A percentile compares a stretch with the other conserved stretches of the same genome.
These are phyloP conservation scores for Myxozyma vanderwaltii DNA, from an alignment of 805 yeast genomes.

Conservation along the genomic window DNA sequence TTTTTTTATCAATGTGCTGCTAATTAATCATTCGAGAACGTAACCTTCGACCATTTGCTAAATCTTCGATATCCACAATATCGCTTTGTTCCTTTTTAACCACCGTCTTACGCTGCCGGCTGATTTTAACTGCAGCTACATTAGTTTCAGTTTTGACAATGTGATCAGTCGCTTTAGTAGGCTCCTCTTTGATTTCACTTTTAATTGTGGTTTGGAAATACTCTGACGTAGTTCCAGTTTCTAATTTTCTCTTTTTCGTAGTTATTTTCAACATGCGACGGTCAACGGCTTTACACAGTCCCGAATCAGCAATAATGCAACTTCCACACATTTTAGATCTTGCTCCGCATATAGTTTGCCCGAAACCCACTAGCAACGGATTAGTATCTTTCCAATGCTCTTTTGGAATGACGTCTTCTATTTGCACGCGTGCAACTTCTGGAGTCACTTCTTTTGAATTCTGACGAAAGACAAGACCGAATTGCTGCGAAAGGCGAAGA, in stretches of 20 bases:
- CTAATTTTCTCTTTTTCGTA: conserved; percentile 4
- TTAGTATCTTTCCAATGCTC: conserved; percentile 82
- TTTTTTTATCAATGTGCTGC: neutral
- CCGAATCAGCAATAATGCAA: conserved; percentile 57
- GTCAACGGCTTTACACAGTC: conserved; percentile 56
- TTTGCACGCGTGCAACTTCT: conserved; percentile 66
- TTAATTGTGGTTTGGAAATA: no score
- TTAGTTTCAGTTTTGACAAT: neutral
- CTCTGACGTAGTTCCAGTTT: neutral
- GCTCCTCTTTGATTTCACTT: neutral
- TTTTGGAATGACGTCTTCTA: conserved; percentile 74
- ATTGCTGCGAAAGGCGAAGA: conserved; percentile 51
- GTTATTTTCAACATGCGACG: neutral
- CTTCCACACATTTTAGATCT: conserved; percentile 67
- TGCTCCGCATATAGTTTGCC: conserved; percentile 76
- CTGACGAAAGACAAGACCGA: conserved; percentile 15
- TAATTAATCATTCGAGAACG: neutral
- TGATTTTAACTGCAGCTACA: no score
- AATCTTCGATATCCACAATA: conserved; percentile 20
- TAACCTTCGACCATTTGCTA: conserved; percentile 1
- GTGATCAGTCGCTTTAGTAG: neutral
- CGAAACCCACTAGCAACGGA: conserved; percentile 88
- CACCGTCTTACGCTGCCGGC: neutral
- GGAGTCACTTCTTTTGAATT: conserved; percentile 55
- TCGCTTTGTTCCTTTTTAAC: neutral